phyloP scores from a whole-genome alignment of 1,139 yeast genomes.

The Kodamaea sp. region DNA sequence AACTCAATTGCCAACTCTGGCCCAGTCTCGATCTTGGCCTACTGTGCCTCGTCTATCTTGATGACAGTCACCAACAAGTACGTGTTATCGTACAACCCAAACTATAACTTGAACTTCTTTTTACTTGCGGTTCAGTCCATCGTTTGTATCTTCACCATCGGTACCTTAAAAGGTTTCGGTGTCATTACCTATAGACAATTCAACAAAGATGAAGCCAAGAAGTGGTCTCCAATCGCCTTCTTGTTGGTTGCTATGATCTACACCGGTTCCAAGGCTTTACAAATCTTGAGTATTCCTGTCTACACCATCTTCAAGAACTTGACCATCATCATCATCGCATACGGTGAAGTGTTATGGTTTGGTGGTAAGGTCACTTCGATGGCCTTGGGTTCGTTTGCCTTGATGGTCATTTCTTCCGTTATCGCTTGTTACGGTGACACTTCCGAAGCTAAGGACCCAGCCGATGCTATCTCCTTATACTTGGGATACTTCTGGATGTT shows the following conservation, averaged over 20 bases:
- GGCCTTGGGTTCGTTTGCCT: slow-evolving; percentile 83
- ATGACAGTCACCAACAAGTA: slow-evolving; percentile 98
- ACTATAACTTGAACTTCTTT: slow-evolving; percentile 89
- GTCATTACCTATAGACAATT: slow-evolving; percentile 84
- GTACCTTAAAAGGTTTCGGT: slow-evolving; percentile 68
- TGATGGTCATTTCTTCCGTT: slow-evolving; percentile 92
- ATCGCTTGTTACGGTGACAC: slow-evolving; percentile 86
- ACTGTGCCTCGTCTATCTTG: slow-evolving; percentile 89
- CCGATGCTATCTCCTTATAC: slow-evolving; percentile 49
- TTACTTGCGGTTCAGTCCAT: slow-evolving; percentile 78
- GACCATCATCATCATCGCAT: slow-evolving; percentile 94
- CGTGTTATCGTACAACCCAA: slow-evolving; percentile 71
- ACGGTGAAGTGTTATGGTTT: slow-evolving; percentile 97
- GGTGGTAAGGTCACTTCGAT: slow-evolving; percentile 89
- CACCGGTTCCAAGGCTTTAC: slow-evolving; percentile 94
- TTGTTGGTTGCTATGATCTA: slow-evolving; percentile 91
- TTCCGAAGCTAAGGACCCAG: slow-evolving; percentile 35
- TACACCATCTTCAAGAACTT: slow-evolving; percentile 97
- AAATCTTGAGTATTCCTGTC: slow-evolving; percentile 87
- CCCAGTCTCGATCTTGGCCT: slow-evolving; percentile 79
- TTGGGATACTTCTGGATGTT: slow-evolving; percentile 97
- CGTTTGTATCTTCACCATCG: slow-evolving; percentile 78
- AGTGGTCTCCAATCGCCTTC: slow-evolving; percentile 92
- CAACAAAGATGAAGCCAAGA: slow-evolving; percentile 85
- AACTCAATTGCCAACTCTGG: slow-evolving; percentile 70